phyloP scores from a whole-genome alignment of 768 basidiomycete species.

The Suillus decipiens region DNA sequence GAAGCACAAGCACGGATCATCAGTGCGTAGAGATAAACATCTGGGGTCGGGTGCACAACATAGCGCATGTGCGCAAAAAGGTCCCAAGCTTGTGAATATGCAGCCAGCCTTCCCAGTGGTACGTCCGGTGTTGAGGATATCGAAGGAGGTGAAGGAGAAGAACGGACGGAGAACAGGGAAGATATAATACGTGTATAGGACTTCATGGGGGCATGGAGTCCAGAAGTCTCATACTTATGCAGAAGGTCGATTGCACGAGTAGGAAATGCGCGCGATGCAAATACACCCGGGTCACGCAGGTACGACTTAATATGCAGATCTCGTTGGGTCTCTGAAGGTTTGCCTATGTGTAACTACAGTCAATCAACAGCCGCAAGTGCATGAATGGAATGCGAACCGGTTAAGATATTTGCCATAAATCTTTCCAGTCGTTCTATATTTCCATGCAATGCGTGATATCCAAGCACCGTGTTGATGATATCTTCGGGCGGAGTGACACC shows the following conservation, averaged over 20 bases:
- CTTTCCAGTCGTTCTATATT: constrained; percentile 48
- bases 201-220: constrained; percentile 64
- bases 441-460: constrained; percentile 48
- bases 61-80: constrained; percentile 96
- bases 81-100: constrained; percentile 87
- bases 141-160: constrained; percentile 25
- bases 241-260: constrained; percentile 65
- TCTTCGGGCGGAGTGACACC: constrained; percentile 44
- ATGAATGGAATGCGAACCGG: constrained; percentile 37
- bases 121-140: background rate
- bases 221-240: constrained; percentile 68
- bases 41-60: constrained; percentile 84
- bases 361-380: constrained; percentile 2
- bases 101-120: constrained; percentile 40
- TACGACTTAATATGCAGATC: constrained; percentile 75
- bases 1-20: constrained; percentile 89
- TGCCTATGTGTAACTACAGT: constrained; percentile 20
- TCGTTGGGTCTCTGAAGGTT: constrained; percentile 56
- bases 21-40: constrained; percentile 66
- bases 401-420: constrained; percentile 42
- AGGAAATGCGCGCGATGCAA: constrained; percentile 46
- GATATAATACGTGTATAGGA: constrained; percentile 74
- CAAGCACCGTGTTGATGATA: constrained; percentile 48
- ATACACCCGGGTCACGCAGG: constrained; percentile 31
- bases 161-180: constrained; percentile 50